Percentiles rank a stretch among this genome's conserved stretches.
Conservation (phyloP, 495 filamentous ascomycete species). For the Hamigera avellanea region DNA sequence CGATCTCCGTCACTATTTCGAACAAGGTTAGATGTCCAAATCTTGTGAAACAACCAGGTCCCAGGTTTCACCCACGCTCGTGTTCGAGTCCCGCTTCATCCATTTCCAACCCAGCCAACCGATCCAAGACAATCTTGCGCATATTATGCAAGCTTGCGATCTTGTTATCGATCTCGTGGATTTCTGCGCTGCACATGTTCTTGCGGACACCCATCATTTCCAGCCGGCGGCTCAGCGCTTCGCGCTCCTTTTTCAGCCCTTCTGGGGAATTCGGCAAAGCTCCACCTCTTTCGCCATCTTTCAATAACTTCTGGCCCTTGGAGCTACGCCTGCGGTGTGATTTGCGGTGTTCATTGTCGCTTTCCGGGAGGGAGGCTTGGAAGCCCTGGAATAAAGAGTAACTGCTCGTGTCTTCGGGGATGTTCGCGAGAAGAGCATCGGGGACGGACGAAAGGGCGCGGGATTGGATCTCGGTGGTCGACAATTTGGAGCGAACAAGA, state of each 20-base stretch:
- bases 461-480: conserved; percentile 85
- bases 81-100: conserved; percentile 86
- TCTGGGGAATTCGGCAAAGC: conserved; percentile 51
- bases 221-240: conserved; percentile 63
- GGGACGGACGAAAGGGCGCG: conserved; percentile 81
- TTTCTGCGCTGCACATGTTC: conserved; percentile 95
- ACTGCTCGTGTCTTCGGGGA: conserved; percentile 71
- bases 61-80: conserved; percentile 47
- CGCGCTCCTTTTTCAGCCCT: conserved; percentile 66
- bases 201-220: conserved; percentile 90
- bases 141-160: conserved; percentile 88
- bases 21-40: conserved; percentile 8
- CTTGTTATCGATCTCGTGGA: conserved; percentile 93
- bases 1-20: conserved; percentile 61
- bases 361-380: conserved; percentile 76
- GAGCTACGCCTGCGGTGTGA: conserved; percentile 53
- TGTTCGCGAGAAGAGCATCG: conserved; percentile 78
- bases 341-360: conserved; percentile 50
- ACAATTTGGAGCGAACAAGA: conserved; percentile 83
- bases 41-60: background rate
- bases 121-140: conserved; percentile 85
- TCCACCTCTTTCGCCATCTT: conserved; percentile 40
- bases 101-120: conserved; percentile 80
- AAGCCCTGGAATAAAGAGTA: conserved; percentile 98
- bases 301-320: conserved; percentile 63